Conservation (phyloP, 2,329 filamentous ascomycete genomes). For the Gaeumannomyces sp. region DNA sequence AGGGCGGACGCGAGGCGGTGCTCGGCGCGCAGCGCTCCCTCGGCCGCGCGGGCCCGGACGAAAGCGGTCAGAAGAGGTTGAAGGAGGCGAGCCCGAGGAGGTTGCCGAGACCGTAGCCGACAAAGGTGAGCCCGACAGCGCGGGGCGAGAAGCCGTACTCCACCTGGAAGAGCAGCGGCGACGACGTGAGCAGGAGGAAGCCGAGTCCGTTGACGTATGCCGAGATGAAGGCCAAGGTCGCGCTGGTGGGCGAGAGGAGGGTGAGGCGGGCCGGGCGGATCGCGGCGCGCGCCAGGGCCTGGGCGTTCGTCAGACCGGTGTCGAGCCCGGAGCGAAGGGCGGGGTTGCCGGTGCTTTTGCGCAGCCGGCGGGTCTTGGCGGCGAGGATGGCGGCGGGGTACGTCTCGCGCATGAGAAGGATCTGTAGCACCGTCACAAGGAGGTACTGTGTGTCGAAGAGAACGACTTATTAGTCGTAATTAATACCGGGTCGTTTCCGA, state of each 20-base stretch:
- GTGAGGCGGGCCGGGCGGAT: constrained; percentile 44
- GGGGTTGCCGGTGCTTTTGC: constrained; percentile 29
- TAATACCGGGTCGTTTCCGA: too few species aligned
- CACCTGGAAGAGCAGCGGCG: too few species aligned
- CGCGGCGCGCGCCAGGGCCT: constrained; percentile 37
- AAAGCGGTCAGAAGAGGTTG: neutral
- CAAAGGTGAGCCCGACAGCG: constrained; percentile 42
- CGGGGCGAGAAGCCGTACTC: constrained; percentile 40
- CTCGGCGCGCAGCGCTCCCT: neutral
- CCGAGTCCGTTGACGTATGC: constrained; percentile 13
- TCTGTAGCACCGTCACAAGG: neutral
- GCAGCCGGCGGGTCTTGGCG: constrained; percentile 30
- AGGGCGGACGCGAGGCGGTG: neutral
- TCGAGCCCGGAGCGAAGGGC: constrained; percentile 14
- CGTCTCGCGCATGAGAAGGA: constrained; percentile 9
- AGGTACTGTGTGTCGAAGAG: neutral
- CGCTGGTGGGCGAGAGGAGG: constrained; percentile 34
- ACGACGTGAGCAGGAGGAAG: too few species aligned
- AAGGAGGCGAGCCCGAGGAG: constrained; percentile 26
- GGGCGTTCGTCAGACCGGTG: constrained; percentile 17
- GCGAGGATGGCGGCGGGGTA: constrained; percentile 23
- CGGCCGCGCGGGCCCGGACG: neutral
- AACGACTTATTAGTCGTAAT: neutral
- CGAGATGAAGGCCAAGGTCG: constrained; percentile 15
- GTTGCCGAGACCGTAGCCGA: constrained; percentile 39